Base-by-base conservation (phyloP, 106 monocot species). In the Dioscorea alata region DNA sequence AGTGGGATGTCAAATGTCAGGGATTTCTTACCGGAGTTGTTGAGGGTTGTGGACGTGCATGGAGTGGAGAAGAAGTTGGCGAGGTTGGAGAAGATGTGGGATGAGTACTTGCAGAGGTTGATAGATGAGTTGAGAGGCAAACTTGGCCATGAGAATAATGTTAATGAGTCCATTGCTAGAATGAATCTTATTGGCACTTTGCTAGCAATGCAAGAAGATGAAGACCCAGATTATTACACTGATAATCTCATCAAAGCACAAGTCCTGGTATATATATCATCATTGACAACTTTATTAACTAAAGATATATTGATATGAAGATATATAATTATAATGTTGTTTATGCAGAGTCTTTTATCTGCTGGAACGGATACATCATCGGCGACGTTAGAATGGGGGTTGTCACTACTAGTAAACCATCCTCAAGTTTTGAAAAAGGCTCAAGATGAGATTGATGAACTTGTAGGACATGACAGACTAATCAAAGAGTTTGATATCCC, bases 331-430 rank as follows among this genome's bases (percentile, higher is more conserved):
- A 4, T n/a, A 18, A 54, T 19, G n/a, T 54, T 18, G 19, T 18
- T 54, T 5, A 28, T 28, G 28, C 28, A 28, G 28, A 18, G 15
- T 54, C 54, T 54, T 54, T 54, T 19, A 54, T 54, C 19, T 54
- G 54, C 54, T 18, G 54, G 54, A 5, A 50, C 13, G 16, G 2
- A 66, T 10, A 74, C 82, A 0, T 21, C 74, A 4, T 65, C 48
- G 0, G 69, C 54, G 19, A 73, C 74, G 4, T 50, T 66, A 4
- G 82, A 82, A 49, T 82, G 82, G 82, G 82, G 58, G 0, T n/a
- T 77, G 58, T 54, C 77, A 7, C 77, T 64, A 8, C 65, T 77
- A 13, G 58, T 82, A 33, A 73, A 74, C 69, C 54, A 77, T 63
- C 82, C 77, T 1, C 51, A 69, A 48, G 23, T 22, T 5, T 17